Percentiles rank a stretch among this genome's conserved stretches.
Evolutionary conservation across 1,284 basidiomycete species (phyloP).

Genomic region (Moesziomyces aphidis): DNA sequence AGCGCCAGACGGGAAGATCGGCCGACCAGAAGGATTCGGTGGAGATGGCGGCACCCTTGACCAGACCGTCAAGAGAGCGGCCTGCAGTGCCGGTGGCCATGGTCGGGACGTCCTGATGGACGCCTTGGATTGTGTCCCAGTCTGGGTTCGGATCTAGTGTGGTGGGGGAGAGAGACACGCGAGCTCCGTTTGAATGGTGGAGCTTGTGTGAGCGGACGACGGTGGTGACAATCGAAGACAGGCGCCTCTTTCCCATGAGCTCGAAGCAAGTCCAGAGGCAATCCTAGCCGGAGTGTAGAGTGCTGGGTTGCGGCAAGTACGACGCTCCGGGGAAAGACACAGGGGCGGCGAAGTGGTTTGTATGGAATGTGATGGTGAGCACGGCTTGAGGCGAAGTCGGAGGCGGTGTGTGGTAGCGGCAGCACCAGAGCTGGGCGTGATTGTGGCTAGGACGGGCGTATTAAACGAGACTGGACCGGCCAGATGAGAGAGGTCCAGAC

Average conservation of each 20-base stretch:
- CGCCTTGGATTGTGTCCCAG: conserved; percentile 4
- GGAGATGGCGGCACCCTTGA: conserved; percentile 13
- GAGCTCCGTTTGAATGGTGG: conserved; percentile 2
- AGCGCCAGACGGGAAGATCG: conserved; percentile 1
- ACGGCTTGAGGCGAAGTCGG: background rate
- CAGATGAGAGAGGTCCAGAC: conserved; percentile 5
- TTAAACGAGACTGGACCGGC: conserved; percentile 22
- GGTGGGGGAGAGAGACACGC: conserved; percentile 6
- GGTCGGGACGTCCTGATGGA: conserved; percentile 21
- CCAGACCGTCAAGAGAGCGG: conserved; percentile 24
- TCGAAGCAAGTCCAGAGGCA: background rate
- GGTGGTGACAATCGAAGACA: conserved; percentile 27
- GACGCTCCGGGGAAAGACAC: background rate
- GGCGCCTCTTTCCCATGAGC: conserved; percentile 39
- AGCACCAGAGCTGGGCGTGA: background rate
- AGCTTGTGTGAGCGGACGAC: conserved; percentile 14
- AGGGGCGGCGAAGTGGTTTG: too few species aligned
- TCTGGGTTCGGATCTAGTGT: conserved; percentile 1
- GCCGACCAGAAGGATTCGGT: conserved; percentile 25
- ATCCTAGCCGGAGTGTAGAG: background rate
- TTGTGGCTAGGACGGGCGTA: background rate
- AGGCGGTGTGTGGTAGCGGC: background rate
- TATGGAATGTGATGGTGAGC: background rate
- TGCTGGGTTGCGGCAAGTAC: background rate
- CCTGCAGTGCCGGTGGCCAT: conserved; percentile 29